Conservation (phyloP, 805 yeast genomes). For the Candida xiaguanensis region DNA sequence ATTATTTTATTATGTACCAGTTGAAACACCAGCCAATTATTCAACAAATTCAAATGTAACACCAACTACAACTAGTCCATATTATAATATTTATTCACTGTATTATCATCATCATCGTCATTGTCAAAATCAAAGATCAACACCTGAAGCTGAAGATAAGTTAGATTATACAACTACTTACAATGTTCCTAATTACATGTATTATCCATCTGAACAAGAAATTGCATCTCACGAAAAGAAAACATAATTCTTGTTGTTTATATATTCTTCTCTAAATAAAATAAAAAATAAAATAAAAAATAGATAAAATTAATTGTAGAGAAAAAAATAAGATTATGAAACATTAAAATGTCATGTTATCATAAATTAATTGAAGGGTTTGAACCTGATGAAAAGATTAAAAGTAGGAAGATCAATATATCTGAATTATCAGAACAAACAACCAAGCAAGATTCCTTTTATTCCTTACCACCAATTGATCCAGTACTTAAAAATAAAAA, state of each 20-base stretch:
- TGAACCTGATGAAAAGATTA: not conserved
- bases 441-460: not conserved
- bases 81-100: slow-evolving; percentile 9
- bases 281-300: not conserved
- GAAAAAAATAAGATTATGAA: not conserved
- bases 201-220: slow-evolving; percentile 11
- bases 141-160: not conserved
- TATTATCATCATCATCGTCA: slow-evolving; percentile 5
- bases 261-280: not conserved
- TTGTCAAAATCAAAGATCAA: not conserved
- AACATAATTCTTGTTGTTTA: not conserved
- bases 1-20: slow-evolving; percentile 10
- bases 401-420: not conserved
- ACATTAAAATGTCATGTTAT: slow-evolving; percentile 3
- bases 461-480: slow-evolving; percentile 9
- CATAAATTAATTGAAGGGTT: slow-evolving; percentile 3
- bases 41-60: not conserved
- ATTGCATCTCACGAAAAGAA: slow-evolving; percentile 10
- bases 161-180: slow-evolving; percentile 3
- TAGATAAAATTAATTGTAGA: not conserved
- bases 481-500: slow-evolving; percentile 12
- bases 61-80: slow-evolving; percentile 3
- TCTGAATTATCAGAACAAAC: not conserved
- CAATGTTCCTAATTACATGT: slow-evolving; percentile 8
- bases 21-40: slow-evolving; percentile 8